These are phyloP conservation scores for Pseudogymnoascus sp. DNA, from an alignment of 2,329 filamentous ascomycete species.

Conservation along the genomic window DNA sequence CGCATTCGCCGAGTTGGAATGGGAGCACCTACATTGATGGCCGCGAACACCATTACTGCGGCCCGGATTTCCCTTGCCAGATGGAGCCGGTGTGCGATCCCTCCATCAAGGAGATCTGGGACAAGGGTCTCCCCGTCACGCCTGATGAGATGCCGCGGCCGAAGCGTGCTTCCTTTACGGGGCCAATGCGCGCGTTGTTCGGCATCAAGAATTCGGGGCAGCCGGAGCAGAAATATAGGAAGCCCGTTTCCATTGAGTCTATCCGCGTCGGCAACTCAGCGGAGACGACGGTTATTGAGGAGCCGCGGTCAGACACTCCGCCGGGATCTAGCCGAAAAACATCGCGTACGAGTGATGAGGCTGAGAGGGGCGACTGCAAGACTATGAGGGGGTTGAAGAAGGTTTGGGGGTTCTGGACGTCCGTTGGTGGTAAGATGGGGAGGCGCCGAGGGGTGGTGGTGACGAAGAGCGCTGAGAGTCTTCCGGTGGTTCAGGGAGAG, in stretches of 20 bases:
- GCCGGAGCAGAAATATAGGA: neutral
- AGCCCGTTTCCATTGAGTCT: neutral
- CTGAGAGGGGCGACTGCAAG: neutral
- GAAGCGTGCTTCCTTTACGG: neutral
- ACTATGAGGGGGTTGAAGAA: neutral
- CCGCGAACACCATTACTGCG: neutral
- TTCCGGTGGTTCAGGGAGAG: neutral
- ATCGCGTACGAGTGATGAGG: neutral
- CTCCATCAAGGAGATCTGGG: neutral
- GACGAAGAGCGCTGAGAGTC: neutral
- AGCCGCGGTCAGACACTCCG: neutral
- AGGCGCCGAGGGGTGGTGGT: neutral
- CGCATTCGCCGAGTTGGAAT: neutral
- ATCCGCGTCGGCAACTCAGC: neutral
- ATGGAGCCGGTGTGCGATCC: neutral
- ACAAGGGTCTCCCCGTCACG: neutral
- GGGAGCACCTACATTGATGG: neutral
- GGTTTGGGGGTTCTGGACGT: neutral
- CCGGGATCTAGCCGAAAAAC: too few relatives aligned
- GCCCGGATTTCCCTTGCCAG: neutral
- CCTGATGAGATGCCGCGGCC: neutral
- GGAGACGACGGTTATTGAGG: neutral
- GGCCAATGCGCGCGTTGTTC: neutral
- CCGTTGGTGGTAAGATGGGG: neutral
- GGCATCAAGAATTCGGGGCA: neutral